Base-by-base conservation (phyloP, 2,329 filamentous ascomycete species). In the Endocalyx cinctus region DNA sequence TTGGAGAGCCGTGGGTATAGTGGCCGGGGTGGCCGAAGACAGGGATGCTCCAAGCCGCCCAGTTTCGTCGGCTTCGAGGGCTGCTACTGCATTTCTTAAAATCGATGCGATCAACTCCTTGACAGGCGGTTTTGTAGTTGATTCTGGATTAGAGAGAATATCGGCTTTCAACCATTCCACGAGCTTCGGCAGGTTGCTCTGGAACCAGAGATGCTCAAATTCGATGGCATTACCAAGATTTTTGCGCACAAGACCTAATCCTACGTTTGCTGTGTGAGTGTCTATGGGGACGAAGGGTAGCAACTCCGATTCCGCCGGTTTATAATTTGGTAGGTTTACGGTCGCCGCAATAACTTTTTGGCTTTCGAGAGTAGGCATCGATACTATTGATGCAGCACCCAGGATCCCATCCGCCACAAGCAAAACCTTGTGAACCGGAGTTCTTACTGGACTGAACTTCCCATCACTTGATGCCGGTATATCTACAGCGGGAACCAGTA, bases 371-470 rank as follows among this genome's bases (percentile, higher is more conserved):
- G 65, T 40, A 13, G 67, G 60, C 29, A 74, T 52, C 7, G 64
- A 51, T 5, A 72, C 57, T 6, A 76, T 46, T 2, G 72, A 66
- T 5, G 81, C 68, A 1, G 83, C 77, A 6, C 84, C 87, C 33
- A 75, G 64, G 3, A 94, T 62, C 0, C 87, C 88, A 30, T 85
- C 73, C 0, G 79, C 80, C 7, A 94, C 73, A 8, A 96, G 50
- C 12, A 96, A 61, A 1, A 82, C 78, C 53, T 82, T 85, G 54
- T 97, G 90, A 1, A 96, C 87, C 0, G 90, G 89, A 27, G 87
- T 87, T 6, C 79, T 77, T 26, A 92, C 70, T 12, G 79, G 73
- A 10, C 79, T 79, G 36, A 78, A 72, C 40, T 78, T 70, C 7
- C 80, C 79, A 12, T 75, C 77, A 39, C 70, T 71, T 11, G 82